Conservation (phyloP, 495 filamentous ascomycete species). For the Daldinia decipiens region DNA sequence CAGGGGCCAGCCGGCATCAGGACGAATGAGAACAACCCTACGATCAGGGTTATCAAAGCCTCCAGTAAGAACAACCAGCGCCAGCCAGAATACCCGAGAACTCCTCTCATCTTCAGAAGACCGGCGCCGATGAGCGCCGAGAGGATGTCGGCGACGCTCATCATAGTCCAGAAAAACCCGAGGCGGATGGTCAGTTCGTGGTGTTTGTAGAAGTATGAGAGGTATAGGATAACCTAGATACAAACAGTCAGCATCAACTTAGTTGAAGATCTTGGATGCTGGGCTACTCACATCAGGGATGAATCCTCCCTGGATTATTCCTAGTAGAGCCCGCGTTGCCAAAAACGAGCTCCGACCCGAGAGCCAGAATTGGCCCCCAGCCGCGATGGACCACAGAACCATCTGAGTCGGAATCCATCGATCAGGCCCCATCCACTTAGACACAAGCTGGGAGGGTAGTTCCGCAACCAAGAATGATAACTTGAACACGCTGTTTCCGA, state of each 20-base stretch:
- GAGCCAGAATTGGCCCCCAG: constrained; percentile 72
- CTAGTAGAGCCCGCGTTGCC: constrained; percentile 68
- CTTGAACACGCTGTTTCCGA: constrained; percentile 77
- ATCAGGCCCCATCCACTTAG: constrained; percentile 79
- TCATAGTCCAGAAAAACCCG: constrained; percentile 70
- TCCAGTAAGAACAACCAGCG: constrained; percentile 72
- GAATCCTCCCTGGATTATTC: constrained; percentile 77
- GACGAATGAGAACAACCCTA: constrained; percentile 71
- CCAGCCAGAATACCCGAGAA: constrained; percentile 72
- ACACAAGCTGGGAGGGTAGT: constrained; percentile 77
- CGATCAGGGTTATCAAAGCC: constrained; percentile 66
- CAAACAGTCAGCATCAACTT: constrained; percentile 15
- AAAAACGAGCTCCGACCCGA: constrained; percentile 66
- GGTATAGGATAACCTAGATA: constrained; percentile 33
- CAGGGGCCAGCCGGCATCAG: constrained; percentile 77
- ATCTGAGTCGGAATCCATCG: constrained; percentile 85
- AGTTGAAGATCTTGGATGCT: too few species aligned
- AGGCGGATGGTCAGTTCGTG: constrained; percentile 52
- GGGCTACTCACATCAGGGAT: constrained; percentile 49
- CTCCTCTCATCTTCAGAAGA: constrained; percentile 70
- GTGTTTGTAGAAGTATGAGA: constrained; percentile 49
- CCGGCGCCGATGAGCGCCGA: constrained; percentile 76
- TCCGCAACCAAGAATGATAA: constrained; percentile 73
- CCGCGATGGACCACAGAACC: constrained; percentile 77
- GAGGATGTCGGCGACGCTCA: constrained; percentile 70